A percentile compares a stretch with the other conserved stretches of the same genome.
Evolutionary conservation across 1,139 yeast genomes (phyloP).

Genomic region (Sugiyamaella japonica): DNA sequence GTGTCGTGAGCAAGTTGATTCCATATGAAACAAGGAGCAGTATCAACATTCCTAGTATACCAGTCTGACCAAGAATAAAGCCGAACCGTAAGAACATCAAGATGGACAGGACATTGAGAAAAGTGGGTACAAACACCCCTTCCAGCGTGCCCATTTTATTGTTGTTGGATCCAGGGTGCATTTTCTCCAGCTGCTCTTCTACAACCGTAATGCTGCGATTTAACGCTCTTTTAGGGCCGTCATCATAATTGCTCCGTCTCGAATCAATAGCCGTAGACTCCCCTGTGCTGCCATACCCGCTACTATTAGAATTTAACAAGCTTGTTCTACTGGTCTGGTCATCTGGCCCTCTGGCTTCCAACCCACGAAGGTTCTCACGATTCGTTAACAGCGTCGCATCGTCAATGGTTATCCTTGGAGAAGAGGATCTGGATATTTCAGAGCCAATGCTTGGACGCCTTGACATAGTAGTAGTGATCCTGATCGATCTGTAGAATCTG

Average conservation of each 20-base stretch:
- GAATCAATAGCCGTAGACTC: background rate
- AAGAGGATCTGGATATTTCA: constrained; percentile 1
- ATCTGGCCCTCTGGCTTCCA: constrained; percentile 12
- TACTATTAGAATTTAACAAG: background rate
- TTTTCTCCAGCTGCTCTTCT: constrained; percentile 23
- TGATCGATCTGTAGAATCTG: background rate
- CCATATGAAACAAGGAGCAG: constrained; percentile 56
- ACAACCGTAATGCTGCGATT: constrained; percentile 22
- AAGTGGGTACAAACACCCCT: constrained; percentile 72
- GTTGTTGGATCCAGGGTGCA: constrained; percentile 2
- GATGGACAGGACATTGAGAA: constrained; percentile 72
- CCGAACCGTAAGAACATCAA: constrained; percentile 80
- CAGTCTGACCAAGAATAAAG: constrained; percentile 77
- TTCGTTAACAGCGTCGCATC: constrained; percentile 17
- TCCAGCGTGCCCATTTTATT: constrained; percentile 41
- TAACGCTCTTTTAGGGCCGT: background rate
- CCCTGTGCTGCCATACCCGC: background rate
- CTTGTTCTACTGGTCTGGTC: background rate
- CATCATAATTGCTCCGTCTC: background rate
- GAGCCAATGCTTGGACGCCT: background rate
- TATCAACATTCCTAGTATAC: constrained; percentile 57
- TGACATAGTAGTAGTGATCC: background rate
- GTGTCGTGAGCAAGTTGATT: constrained; percentile 65
- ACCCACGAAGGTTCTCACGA: constrained; percentile 4
- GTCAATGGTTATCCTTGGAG: constrained; percentile 17